Conservation (phyloP, 1,284 basidiomycete genomes). For the Heliocybe sulcata region DNA sequence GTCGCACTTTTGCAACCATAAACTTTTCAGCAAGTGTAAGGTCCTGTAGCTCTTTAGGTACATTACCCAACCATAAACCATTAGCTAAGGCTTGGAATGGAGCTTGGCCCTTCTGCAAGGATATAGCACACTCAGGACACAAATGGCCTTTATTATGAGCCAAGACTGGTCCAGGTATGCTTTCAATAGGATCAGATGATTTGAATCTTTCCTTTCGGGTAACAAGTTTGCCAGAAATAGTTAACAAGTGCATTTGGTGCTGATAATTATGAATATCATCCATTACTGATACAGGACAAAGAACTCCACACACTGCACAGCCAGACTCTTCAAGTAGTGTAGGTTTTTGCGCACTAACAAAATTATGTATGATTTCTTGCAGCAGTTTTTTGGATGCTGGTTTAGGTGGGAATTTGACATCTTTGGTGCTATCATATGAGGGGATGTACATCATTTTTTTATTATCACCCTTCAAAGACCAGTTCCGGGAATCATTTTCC, state of each 20-base stretch:
- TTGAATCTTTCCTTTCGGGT: background rate
- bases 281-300: background rate
- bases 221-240: background rate
- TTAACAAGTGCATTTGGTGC: background rate
- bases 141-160: no score
- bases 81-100: constrained; percentile 13
- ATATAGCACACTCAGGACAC: background rate
- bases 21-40: no score
- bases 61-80: constrained; percentile 13
- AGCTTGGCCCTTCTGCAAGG: background rate
- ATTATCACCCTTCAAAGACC: no score
- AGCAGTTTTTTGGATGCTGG: background rate
- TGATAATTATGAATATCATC: background rate
- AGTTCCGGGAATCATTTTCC: no score
- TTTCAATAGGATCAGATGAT: background rate
- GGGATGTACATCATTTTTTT: no score
- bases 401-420: background rate
- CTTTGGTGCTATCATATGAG: background rate
- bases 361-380: background rate
- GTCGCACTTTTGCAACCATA: no score
- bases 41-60: constrained; percentile 15
- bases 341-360: background rate
- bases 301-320: background rate
- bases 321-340: background rate
- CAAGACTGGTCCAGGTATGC: background rate